phyloP scores from a whole-genome alignment of 306 rosid species.

The Alnus rubra region DNA sequence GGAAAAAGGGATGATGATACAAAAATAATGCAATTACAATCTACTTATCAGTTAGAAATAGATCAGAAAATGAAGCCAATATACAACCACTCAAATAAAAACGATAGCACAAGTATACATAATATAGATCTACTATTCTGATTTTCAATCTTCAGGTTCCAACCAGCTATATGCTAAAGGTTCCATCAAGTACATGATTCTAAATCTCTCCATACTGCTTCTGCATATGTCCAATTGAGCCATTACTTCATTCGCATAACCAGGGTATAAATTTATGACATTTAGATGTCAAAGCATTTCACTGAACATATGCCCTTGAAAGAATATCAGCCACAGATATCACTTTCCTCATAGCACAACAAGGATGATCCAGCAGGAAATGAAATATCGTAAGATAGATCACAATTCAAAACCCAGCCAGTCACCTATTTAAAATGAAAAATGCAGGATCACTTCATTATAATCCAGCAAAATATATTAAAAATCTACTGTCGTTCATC shows the following conservation, averaged over 20 bases:
- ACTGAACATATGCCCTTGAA: neutral
- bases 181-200: neutral
- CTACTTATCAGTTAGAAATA: neutral
- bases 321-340: neutral
- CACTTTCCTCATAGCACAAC: neutral
- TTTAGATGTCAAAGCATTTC: neutral
- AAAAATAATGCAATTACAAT: neutral
- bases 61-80: neutral
- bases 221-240: neutral
- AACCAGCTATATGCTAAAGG: neutral
- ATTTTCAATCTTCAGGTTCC: neutral
- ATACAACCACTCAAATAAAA: neutral
- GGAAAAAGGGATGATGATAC: neutral
- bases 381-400: neutral
- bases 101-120: neutral
- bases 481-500: neutral
- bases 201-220: neutral
- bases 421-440: neutral
- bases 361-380: neutral
- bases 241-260: neutral
- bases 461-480: neutral
- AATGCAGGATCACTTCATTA: neutral
- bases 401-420: neutral
- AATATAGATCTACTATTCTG: neutral
- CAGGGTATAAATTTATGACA: neutral